Base-by-base conservation (phyloP, 2,329 filamentous ascomycete species). In the Aureobasidium subglaciale region DNA sequence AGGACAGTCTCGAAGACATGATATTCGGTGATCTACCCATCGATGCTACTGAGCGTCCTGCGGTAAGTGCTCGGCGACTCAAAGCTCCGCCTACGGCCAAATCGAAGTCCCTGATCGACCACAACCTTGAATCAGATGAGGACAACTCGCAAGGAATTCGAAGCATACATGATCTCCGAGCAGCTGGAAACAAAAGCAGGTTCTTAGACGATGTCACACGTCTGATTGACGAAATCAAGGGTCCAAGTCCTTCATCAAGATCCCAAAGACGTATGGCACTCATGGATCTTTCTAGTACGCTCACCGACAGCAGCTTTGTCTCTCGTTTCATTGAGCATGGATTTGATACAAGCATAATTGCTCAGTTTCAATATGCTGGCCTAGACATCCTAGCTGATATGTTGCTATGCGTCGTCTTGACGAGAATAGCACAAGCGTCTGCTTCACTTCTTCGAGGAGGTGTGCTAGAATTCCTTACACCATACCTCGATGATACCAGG, bases 271-370 rank as follows among this genome's bases (percentile, higher is more conserved):
- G 80, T 40, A 79, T 72, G 62, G 77, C 77, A 2, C 71, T 84
- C 58, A 67, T 81, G 35, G 79, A 83, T 53, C 67, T 85, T n/a
- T 75, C 76, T 50, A 68, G 67, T 24, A 82, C 79, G 60, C 69
- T 84, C 56, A 61, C 71, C 3, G 76, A 85, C 48, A 83, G 84
- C 63, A 75, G 75, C 1, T 90, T 88, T 62, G 74, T 82, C 25
- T 75, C 77, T 16, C 84, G 87, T 59, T 90, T 96, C 63, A 78
- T 87, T 18, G 85, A 90, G 59, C 85, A 89, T 61, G 82, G 83
- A 6, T 82, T 87, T 56, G 87, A 89, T 59, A 79, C 83, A 54
- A 80, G 80, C 27, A 75, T 96, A 15, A 80, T 90, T 52, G 76
- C 80, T 41, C 79, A 81, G 38, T 74, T 87, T 9, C 77, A 75